These are phyloP conservation scores for Macrolepiota albuminosa DNA, from an alignment of 768 basidiomycete genomes.

Conservation along the genomic window DNA sequence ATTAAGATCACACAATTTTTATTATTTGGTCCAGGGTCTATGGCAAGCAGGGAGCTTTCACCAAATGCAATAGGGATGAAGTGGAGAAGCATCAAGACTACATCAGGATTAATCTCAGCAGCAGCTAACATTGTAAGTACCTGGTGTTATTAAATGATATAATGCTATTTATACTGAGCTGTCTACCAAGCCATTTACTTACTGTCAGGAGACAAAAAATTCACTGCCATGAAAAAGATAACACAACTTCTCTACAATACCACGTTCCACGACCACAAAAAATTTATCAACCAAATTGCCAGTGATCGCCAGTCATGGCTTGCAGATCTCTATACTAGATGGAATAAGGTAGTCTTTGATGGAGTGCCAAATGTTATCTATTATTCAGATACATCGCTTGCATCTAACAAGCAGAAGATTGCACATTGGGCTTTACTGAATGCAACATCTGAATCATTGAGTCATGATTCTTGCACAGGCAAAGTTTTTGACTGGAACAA, in stretches of 20 bases:
- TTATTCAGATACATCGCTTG: neutral
- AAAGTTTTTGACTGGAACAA: neutral
- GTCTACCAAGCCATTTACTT: neutral
- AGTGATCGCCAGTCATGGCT: neutral
- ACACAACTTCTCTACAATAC: neutral
- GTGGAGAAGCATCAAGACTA: too few species aligned
- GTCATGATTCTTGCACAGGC: neutral
- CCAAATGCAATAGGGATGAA: too few species aligned
- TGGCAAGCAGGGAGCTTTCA: neutral
- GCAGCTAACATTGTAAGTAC: neutral
- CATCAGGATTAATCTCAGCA: neutral
- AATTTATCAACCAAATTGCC: neutral
- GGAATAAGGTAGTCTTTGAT: neutral
- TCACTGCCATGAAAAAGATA: neutral
- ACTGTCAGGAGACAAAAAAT: neutral
- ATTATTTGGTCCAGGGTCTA: neutral
- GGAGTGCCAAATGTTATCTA: neutral
- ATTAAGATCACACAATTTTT: neutral
- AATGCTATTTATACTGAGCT: too few species aligned
- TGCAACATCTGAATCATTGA: neutral
- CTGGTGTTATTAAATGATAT: too few species aligned
- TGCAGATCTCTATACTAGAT: neutral
- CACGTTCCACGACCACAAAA: neutral
- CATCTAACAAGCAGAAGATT: neutral
- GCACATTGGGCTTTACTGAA: neutral